Conservation (phyloP, 179 eudicot species). For the Silene noctiflora region DNA sequence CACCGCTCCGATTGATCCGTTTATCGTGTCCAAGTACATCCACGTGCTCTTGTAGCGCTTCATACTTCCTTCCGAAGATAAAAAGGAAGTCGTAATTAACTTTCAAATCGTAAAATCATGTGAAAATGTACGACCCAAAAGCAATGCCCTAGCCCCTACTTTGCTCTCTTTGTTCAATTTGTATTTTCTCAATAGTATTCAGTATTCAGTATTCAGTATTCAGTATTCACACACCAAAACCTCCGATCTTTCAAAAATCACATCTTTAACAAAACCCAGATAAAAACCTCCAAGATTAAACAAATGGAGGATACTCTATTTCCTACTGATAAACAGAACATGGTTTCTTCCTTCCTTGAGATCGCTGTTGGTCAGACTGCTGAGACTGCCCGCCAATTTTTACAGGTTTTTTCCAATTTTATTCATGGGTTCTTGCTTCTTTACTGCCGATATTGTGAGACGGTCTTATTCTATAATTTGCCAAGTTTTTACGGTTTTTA, state of each 20-base stretch:
- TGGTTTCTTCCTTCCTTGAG: slow-evolving; percentile 81
- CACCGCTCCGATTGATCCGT: no score
- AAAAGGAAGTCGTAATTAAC: no score
- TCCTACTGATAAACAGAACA: slow-evolving; percentile 43
- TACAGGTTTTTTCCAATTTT: slow-evolving; percentile 43
- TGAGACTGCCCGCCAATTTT: slow-evolving; percentile 78
- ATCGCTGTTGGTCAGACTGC: slow-evolving; percentile 84
- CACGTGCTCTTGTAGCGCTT: no score
- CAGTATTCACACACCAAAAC: no score
- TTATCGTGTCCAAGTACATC: no score
- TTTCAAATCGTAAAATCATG: no score
- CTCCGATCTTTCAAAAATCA: neutral
- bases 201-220: no score
- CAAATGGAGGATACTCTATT: slow-evolving; percentile 45
- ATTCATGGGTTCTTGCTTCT: neutral
- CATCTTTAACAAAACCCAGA: neutral
- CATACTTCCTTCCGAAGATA: no score
- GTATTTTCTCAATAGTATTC: no score
- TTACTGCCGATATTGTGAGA: neutral
- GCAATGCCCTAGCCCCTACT: no score
- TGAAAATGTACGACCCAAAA: no score
- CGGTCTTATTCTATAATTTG: neutral
- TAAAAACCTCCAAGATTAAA: neutral
- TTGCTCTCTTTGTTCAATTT: no score
- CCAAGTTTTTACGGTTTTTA: neutral